A percentile compares a stretch with the other conserved stretches of the same genome.
Conservation (phyloP, 2,329 filamentous ascomycete species). For the Chrysoporthe deuterocubensis region DNA sequence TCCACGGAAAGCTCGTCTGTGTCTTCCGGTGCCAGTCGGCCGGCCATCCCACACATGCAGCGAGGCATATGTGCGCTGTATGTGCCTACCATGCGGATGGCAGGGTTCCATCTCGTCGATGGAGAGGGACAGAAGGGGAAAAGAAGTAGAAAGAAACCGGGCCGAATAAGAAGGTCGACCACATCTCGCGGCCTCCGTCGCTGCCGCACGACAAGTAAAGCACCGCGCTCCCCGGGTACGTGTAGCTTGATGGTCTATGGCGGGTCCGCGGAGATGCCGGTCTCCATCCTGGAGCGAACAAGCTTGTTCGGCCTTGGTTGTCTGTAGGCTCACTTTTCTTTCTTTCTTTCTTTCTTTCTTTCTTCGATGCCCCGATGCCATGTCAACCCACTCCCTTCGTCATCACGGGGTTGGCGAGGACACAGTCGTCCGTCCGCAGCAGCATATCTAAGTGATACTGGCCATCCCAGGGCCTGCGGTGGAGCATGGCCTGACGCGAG, state of each 20-base stretch:
- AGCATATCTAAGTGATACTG: slow-evolving; percentile 23
- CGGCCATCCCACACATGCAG: slow-evolving; percentile 2
- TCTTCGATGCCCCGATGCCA: background rate
- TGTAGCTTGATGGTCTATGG: slow-evolving; percentile 16
- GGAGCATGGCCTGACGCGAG: slow-evolving; percentile 19
- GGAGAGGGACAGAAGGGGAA: background rate
- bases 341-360: background rate
- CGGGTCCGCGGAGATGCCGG: slow-evolving; percentile 11
- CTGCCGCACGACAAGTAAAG: background rate
- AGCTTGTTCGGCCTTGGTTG: background rate
- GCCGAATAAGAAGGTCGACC: background rate
- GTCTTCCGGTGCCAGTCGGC: background rate
- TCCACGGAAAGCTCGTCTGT: background rate
- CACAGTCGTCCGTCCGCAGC: background rate
- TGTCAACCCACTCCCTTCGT: background rate
- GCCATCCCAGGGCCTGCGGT: slow-evolving; percentile 12
- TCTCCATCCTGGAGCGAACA: background rate
- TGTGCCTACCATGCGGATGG: slow-evolving; percentile 9
- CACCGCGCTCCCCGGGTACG: background rate
- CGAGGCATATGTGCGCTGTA: background rate
- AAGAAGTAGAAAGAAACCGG: background rate
- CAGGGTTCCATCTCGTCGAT: background rate
- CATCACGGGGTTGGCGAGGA: background rate
- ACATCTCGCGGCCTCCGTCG: slow-evolving; percentile 10
- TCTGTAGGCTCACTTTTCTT: background rate